These are phyloP conservation scores for Gossypium laxum DNA, from an alignment of 441 rosid species.

Conservation along the genomic window DNA sequence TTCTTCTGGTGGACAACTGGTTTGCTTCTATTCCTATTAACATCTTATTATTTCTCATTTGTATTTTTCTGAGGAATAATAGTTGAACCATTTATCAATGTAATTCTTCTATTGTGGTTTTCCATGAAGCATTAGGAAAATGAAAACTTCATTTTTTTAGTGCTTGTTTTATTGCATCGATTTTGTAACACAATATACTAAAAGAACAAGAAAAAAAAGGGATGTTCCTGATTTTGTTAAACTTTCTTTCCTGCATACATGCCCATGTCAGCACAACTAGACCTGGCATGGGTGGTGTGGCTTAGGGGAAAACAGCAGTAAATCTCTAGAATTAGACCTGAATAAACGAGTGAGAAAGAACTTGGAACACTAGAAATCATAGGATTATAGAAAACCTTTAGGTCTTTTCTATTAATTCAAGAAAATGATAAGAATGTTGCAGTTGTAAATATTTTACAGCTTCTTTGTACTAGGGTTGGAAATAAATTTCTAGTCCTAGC, in stretches of 20 bases:
- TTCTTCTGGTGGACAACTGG: slow-evolving; percentile 92
- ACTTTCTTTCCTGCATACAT: background rate
- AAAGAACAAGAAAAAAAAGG: background rate
- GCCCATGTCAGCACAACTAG: background rate
- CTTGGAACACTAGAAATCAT: background rate
- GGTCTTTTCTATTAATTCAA: background rate
- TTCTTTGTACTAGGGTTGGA: background rate
- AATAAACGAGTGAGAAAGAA: background rate
- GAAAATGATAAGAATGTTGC: background rate
- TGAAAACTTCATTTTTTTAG: background rate
- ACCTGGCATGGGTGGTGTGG: background rate
- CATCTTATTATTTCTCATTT: background rate
- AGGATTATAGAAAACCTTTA: background rate
- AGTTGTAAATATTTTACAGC: background rate
- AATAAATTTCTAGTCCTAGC: background rate
- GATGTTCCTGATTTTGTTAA: background rate
- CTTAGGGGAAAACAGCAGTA: background rate
- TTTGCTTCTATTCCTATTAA: slow-evolving; percentile 25
- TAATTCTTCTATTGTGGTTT: background rate
- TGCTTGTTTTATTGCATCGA: background rate
- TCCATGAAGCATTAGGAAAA: background rate
- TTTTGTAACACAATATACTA: background rate
- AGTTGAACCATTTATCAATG: background rate
- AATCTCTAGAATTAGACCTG: background rate
- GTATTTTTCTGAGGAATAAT: background rate